A percentile compares a stretch with the other conserved stretches of the same genome.
These are phyloP conservation scores for Russula earlei DNA, from an alignment of 768 basidiomycete species.

Conservation along the genomic window DNA sequence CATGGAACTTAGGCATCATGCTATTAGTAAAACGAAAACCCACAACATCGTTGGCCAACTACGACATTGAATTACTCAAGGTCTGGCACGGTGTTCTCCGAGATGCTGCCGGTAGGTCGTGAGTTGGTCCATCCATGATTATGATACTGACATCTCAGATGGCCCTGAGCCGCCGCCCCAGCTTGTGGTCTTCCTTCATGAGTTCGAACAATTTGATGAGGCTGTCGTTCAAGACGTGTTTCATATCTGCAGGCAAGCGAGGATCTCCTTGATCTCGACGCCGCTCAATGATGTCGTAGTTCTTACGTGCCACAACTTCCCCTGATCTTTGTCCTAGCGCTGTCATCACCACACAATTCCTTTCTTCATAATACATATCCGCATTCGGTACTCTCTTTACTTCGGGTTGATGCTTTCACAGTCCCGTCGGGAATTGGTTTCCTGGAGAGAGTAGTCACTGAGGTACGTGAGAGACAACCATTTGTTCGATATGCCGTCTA, in stretches of 20 bases:
- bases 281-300: slow-evolving; percentile 29
- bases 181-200: slow-evolving; percentile 56
- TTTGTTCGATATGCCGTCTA: not conserved
- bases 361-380: slow-evolving; percentile 55
- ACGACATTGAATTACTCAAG: slow-evolving; percentile 51
- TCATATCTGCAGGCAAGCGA: slow-evolving; percentile 54
- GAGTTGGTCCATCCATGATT: not conserved
- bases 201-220: slow-evolving; percentile 66
- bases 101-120: slow-evolving; percentile 17
- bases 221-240: slow-evolving; percentile 57
- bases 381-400: slow-evolving; percentile 45
- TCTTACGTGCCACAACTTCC: slow-evolving; percentile 45
- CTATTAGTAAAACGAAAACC: slow-evolving; percentile 37
- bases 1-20: slow-evolving; percentile 14
- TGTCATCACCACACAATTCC: slow-evolving; percentile 45
- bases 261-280: not conserved
- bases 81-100: slow-evolving; percentile 47
- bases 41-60: slow-evolving; percentile 43
- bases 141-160: slow-evolving; percentile 10
- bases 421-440: slow-evolving; percentile 41
- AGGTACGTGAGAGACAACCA: slow-evolving; percentile 31
- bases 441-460: slow-evolving; percentile 44
- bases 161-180: slow-evolving; percentile 24
- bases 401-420: slow-evolving; percentile 44
- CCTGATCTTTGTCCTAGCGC: slow-evolving; percentile 51